Base-by-base conservation (phyloP, 2,329 filamentous ascomycete genomes). In the Colletotrichum falcatum region DNA sequence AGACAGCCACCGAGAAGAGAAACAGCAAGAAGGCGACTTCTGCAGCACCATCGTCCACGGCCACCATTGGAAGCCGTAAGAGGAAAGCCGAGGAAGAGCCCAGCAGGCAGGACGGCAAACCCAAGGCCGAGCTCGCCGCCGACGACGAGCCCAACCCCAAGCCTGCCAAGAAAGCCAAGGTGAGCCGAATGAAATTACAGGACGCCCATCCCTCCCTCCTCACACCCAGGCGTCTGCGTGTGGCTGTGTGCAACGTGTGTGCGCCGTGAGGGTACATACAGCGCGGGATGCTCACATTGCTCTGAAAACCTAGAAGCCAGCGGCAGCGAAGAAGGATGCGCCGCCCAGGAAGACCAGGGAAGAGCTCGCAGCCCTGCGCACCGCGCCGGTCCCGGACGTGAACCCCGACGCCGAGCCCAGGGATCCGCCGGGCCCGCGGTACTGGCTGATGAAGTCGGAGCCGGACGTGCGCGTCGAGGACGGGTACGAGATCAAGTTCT, bases 401-500 rank as follows among this genome's bases (percentile, higher is more conserved):
- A 84, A 84, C 65, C 78, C 81, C 0, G 79, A 84, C 16, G 80
- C 79, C 0, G 79, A 79, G 6, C 48, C 51, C 5, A 33, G 70
- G 42, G 18, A 49, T 23, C 78, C 74, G 1, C 82, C 83, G 16
- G 83, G 81, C 2, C 77, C 81, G 61, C 83, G 82, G 80, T 94
- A 92, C 80, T 95, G 93, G 92, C 86, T 96, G 39, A 88, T 96
- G 87, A 96, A 95, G 82, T 93, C 93, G 0, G 93, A 99, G 81
- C 95, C 96, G 48, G 93, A 97, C 75, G 90, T 94, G 5, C 91
- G 96, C 7, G 83, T 94, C 20, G 94, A 97, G 79, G 95, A 94
- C 65, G 95, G 94, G 0, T 85, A 93, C 61, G 95, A 98, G 78
- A 94, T 98, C 55, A 92, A 90, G 74, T 99, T 98, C 82, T 97